These are phyloP conservation scores for Pseudogymnoascus sp. DNA, from an alignment of 2,329 filamentous ascomycete species.

Conservation along the genomic window DNA sequence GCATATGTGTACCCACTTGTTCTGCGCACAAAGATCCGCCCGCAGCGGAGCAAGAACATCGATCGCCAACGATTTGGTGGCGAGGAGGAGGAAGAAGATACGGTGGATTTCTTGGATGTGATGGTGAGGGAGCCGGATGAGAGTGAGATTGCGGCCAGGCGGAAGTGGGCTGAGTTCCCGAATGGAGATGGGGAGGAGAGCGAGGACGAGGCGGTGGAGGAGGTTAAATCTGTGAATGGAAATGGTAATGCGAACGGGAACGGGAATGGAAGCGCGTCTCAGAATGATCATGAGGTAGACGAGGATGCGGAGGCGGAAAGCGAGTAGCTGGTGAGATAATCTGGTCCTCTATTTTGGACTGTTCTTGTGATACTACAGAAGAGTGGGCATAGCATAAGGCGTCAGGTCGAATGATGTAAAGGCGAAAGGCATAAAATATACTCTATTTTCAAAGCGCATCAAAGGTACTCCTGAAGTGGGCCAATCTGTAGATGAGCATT, in stretches of 20 bases:
- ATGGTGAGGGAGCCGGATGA: slow-evolving; percentile 48
- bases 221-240: background rate
- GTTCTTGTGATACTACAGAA: background rate
- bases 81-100: slow-evolving; percentile 36
- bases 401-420: slow-evolving; percentile 1
- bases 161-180: slow-evolving; percentile 37
- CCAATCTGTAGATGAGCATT: background rate
- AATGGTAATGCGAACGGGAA: background rate
- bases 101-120: slow-evolving; percentile 49
- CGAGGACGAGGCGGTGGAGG: slow-evolving; percentile 17
- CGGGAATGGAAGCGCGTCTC: background rate
- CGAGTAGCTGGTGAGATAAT: slow-evolving; percentile 6
- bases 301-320: slow-evolving; percentile 12
- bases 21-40: slow-evolving; percentile 53
- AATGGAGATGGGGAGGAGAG: slow-evolving; percentile 21
- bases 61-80: slow-evolving; percentile 32
- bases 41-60: slow-evolving; percentile 57
- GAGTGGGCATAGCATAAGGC: background rate
- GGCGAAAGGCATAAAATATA: background rate
- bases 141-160: slow-evolving; percentile 43
- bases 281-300: slow-evolving; percentile 15
- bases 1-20: slow-evolving; percentile 63
- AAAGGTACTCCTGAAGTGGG: background rate
- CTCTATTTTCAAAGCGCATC: background rate
- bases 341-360: background rate